Conservation (phyloP, 176 grass and related monocot genomes). For the Oryza longistaminata region DNA sequence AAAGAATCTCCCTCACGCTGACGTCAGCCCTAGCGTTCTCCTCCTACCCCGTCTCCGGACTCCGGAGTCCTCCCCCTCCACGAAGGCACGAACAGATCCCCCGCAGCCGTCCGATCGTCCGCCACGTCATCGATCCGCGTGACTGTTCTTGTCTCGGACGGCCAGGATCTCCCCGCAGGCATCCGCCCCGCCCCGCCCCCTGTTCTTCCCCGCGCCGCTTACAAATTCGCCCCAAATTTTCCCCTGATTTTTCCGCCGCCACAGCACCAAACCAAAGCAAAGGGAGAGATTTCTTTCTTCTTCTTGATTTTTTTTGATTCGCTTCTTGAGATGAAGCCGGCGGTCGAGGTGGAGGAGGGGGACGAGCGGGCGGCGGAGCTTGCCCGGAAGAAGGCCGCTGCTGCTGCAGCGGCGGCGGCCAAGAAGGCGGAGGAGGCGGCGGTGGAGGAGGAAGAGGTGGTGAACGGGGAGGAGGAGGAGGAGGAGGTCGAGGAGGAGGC, state of each 20-base stretch:
- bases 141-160: slow-evolving; percentile 49
- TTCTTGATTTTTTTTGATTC: not conserved
- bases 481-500: not conserved
- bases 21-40: slow-evolving; percentile 50
- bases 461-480: not conserved
- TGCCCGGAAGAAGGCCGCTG: slow-evolving; percentile 39
- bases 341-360: slow-evolving; percentile 37
- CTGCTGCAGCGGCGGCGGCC: slow-evolving; percentile 3
- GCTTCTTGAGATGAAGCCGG: slow-evolving; percentile 45
- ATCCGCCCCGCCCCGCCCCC: slow-evolving; percentile 10
- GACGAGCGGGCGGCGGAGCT: slow-evolving; percentile 45
- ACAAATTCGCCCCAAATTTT: slow-evolving; percentile 65
- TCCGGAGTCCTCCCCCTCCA: not conserved
- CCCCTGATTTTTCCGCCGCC: slow-evolving; percentile 2
- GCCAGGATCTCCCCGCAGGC: slow-evolving; percentile 20
- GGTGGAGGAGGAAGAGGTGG: slow-evolving; percentile 29
- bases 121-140: slow-evolving; percentile 53
- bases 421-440: slow-evolving; percentile 26
- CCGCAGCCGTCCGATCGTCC: slow-evolving; percentile 28
- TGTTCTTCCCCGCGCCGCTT: slow-evolving; percentile 43
- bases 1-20: not conserved
- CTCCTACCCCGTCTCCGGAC: not conserved
- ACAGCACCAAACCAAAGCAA: not conserved
- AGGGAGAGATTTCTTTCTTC: not conserved
- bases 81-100: not conserved